Conservation (phyloP, 148 eudicot genomes). For the Rhododendron kiyosumense region DNA sequence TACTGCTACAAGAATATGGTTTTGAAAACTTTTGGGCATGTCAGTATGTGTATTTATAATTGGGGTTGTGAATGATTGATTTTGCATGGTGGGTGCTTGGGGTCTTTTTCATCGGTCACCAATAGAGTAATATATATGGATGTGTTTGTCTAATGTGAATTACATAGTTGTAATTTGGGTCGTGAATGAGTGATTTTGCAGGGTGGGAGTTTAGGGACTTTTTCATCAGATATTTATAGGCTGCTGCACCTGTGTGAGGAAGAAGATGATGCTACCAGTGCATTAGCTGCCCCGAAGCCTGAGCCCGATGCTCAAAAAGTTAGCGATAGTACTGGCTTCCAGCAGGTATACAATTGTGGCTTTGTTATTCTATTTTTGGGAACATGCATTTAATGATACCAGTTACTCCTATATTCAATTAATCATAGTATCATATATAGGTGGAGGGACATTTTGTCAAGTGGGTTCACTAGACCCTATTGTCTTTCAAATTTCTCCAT, state of each 20-base stretch:
- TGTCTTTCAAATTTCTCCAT: neutral
- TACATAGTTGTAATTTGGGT: neutral
- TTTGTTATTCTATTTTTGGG: neutral
- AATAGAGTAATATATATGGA: slow-evolving; percentile 29
- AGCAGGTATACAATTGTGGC: slow-evolving; percentile 39
- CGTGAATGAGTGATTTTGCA: slow-evolving; percentile 30
- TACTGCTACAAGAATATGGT: neutral
- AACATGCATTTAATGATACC: neutral
- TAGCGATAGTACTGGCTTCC: slow-evolving; percentile 27
- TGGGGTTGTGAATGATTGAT: slow-evolving; percentile 13
- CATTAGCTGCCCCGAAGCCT: slow-evolving; percentile 69
- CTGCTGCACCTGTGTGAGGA: slow-evolving; percentile 78
- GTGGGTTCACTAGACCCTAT: neutral
- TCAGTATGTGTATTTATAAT: neutral
- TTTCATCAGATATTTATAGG: slow-evolving; percentile 78
- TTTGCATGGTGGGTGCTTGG: slow-evolving; percentile 72
- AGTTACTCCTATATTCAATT: neutral
- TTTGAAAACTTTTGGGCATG: neutral
- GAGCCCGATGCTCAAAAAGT: slow-evolving; percentile 69
- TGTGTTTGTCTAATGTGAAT: neutral
- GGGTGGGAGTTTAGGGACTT: slow-evolving; percentile 75
- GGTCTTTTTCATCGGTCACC: slow-evolving; percentile 54
- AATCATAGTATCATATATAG: too few species aligned
- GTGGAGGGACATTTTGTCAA: neutral
- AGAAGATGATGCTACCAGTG: slow-evolving; percentile 96